Evolutionary conservation across 495 filamentous ascomycete genomes (phyloP).

Genomic region (Bombardia bombarda): DNA sequence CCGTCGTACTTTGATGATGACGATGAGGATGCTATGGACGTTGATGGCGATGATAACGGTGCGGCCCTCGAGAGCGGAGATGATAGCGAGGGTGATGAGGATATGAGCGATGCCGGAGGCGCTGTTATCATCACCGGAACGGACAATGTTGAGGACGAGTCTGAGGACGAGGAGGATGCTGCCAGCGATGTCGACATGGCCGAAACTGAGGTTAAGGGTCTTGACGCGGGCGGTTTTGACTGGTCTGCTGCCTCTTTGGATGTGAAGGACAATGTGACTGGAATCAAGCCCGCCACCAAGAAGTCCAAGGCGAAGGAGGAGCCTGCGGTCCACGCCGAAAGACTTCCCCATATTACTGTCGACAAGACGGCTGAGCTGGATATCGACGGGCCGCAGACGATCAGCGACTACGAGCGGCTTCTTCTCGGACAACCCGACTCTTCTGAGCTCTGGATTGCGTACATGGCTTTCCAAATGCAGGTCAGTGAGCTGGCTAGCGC

Average conservation of each 20-base stretch:
- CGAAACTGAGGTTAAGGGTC: slow-evolving; percentile 42
- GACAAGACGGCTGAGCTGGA: slow-evolving; percentile 87
- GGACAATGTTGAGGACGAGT: slow-evolving; percentile 30
- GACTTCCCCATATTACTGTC: slow-evolving; percentile 60
- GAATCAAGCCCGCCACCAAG: slow-evolving; percentile 50
- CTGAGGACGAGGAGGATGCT: slow-evolving; percentile 40
- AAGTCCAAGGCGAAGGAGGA: slow-evolving; percentile 55
- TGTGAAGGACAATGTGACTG: slow-evolving; percentile 26
- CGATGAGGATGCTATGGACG: slow-evolving; percentile 45
- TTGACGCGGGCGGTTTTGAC: slow-evolving; percentile 77
- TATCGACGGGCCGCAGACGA: slow-evolving; percentile 80
- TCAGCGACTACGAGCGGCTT: slow-evolving; percentile 86
- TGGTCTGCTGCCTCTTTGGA: slow-evolving; percentile 63
- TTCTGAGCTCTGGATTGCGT: slow-evolving; percentile 83
- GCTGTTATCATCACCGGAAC: slow-evolving; percentile 43
- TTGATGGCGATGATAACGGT: slow-evolving; percentile 43
- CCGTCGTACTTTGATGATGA: slow-evolving; percentile 75
- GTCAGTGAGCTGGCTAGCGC: slow-evolving; percentile 80
- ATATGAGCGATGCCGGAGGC: slow-evolving; percentile 45
- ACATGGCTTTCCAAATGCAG: slow-evolving; percentile 95
- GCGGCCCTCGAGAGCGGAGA: slow-evolving; percentile 29
- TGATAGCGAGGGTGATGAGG: slow-evolving; percentile 38
- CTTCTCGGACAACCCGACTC: slow-evolving; percentile 86
- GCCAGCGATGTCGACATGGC: slow-evolving; percentile 42
- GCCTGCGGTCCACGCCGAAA: slow-evolving; percentile 40